Percentiles rank a stretch among this genome's conserved stretches.
These are phyloP conservation scores for Rhodotorula kratochvilovae DNA, from an alignment of 768 basidiomycete genomes.

Conservation along the genomic window DNA sequence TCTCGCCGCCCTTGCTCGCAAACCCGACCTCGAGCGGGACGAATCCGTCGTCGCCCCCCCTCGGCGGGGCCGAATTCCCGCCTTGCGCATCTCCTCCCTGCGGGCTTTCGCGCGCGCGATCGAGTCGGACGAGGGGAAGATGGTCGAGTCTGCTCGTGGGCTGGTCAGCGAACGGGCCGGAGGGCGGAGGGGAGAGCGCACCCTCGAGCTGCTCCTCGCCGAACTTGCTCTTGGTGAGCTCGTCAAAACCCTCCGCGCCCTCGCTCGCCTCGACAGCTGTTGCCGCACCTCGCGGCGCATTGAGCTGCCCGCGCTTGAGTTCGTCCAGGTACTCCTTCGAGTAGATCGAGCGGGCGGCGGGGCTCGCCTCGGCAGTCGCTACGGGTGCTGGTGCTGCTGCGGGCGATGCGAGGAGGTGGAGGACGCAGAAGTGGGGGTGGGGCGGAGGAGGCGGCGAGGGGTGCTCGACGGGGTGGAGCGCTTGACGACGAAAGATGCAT, in stretches of 20 bases:
- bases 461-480: slow-evolving; percentile 17
- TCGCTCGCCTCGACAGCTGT: slow-evolving; percentile 2
- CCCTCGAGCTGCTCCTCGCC: slow-evolving; percentile 18
- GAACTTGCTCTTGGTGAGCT: slow-evolving; percentile 46
- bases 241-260: slow-evolving; percentile 32
- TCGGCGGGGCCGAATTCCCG: slow-evolving; percentile 17
- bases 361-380: not conserved
- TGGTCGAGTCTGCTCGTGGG: slow-evolving; percentile 24
- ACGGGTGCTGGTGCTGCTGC: not conserved
- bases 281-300: slow-evolving; percentile 32
- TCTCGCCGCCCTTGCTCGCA: slow-evolving; percentile 48
- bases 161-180: too few relatives aligned
- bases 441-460: slow-evolving; percentile 13
- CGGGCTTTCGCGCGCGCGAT: slow-evolving; percentile 49
- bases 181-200: not conserved
- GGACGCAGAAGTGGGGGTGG: not conserved
- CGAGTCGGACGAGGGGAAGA: slow-evolving; percentile 48
- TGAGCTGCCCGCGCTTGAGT: slow-evolving; percentile 47
- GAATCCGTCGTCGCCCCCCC: slow-evolving; percentile 44
- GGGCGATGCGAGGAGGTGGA: not conserved
- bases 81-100: slow-evolving; percentile 45
- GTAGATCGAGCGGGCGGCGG: slow-evolving; percentile 38
- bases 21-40: slow-evolving; percentile 49
- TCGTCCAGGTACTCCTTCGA: slow-evolving; percentile 48
- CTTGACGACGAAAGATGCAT: slow-evolving; percentile 14